A percentile compares a stretch with the other conserved stretches of the same genome.
phyloP scores from a whole-genome alignment of 345 rosid species.

The Zanthoxylum bungeanum region DNA sequence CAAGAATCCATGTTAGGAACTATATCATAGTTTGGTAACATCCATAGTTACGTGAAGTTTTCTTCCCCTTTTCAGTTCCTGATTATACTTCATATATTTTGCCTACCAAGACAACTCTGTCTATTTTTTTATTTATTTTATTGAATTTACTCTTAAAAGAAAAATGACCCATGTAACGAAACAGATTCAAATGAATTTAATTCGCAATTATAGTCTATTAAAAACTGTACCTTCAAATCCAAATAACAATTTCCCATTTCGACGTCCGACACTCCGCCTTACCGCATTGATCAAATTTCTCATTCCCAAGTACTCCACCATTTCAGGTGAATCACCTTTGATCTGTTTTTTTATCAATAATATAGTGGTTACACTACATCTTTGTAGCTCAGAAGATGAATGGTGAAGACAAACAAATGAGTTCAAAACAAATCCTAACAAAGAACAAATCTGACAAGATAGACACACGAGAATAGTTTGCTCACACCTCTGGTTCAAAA shows the following conservation, averaged over 20 bases:
- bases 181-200: conserved; percentile 9
- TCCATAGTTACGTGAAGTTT: background rate
- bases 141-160: conserved; percentile 1
- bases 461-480: conserved; percentile 14
- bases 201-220: conserved; percentile 4
- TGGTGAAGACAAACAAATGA: background rate
- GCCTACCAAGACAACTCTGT: background rate
- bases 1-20: background rate
- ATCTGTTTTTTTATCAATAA: conserved; percentile 47
- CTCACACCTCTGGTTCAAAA: conserved; percentile 95
- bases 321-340: conserved; percentile 94
- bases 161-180: background rate
- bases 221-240: conserved; percentile 60
- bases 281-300: conserved; percentile 81
- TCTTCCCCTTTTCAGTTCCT: background rate
- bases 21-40: background rate
- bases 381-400: background rate
- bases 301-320: conserved; percentile 87
- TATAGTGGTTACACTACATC: background rate
- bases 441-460: conserved; percentile 14
- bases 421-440: background rate
- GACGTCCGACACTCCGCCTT: conserved; percentile 64
- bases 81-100: background rate
- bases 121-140: background rate
- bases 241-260: conserved; percentile 66